Evolutionary conservation across 331 rosid species (phyloP), one percentile per base, ranked within the genome.

Genomic region (Erythrophleum ivorense): DNA sequence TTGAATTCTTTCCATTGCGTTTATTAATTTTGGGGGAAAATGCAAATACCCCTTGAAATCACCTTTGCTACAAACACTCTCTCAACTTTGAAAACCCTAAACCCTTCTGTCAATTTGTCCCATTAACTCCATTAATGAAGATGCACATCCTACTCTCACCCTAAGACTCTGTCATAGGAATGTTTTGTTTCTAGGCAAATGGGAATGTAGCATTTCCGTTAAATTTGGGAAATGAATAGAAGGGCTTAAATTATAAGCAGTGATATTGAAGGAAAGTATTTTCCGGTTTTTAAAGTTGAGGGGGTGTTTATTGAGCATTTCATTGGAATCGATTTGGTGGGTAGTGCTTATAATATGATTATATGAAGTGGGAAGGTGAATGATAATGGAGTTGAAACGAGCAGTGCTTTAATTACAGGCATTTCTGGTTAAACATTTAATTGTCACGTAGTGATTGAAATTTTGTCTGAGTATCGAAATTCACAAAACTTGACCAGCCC

Each of bases 391-490:
- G 24, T 54, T 54, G 16, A 54, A 18, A 57, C 7, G 33, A 57
- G 64, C 34, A 19, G 64, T 7, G 33, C 3, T 21, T 57, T 21
- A 2, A 9, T 57, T 57, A 19, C 31, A 19, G 64, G 64, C 33
- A 21, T 7, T 57, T 7, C 64, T 57, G 3, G 34, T 57, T 57
- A 19, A 57, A 57, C 41, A 73, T 71, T 70, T 46, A 64, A 63
- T 71, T 78, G 71, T 21, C 71, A 48, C 71, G 74, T 70, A 43
- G 60, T 79, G 29, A 84, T 76, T 83, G 50, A 72, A 50, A 9
- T 65, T 36, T 83, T 11, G 64, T 73, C 71, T 60, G 72, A 57
- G 78, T 62, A 3, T 62, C 2, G 6, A 9, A 46, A 46, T 46
- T 46, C 40, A 8, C 11, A 46, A 67, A 46, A 52, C 50, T 52